These are phyloP conservation scores for Radiomyces spectabilis DNA, from an alignment of 192 early-diverging fungal genomes.

Conservation along the genomic window DNA sequence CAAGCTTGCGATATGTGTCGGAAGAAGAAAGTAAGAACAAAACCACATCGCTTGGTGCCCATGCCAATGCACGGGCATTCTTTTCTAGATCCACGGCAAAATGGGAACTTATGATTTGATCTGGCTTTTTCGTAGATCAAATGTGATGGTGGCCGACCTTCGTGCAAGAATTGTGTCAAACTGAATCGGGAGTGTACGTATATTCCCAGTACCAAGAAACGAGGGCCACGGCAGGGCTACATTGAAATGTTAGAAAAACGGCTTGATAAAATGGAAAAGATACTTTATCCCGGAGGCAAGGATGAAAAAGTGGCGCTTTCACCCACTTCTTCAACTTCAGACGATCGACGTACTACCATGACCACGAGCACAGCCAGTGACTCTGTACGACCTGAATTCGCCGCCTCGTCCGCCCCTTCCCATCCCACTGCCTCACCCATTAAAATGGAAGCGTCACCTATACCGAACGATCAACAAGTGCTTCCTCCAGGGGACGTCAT, in stretches of 20 bases:
- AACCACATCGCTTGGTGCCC: no score
- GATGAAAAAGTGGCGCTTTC: background rate
- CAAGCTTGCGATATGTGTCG: constrained; percentile 68
- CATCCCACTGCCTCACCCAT: background rate
- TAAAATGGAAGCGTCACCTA: background rate
- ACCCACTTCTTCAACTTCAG: background rate
- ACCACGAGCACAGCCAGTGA: no score
- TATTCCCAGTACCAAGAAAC: constrained; percentile 79
- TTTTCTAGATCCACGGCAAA: no score
- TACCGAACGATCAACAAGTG: no score
- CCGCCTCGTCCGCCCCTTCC: background rate
- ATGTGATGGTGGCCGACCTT: constrained; percentile 76
- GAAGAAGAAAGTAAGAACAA: constrained; percentile 53
- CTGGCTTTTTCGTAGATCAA: constrained; percentile 43
- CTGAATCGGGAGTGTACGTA: constrained; percentile 66
- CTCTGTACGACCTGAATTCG: background rate
- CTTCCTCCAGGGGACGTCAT: constrained; percentile 35
- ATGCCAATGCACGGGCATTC: no score
- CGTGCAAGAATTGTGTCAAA: constrained; percentile 74
- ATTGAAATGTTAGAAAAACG: constrained; percentile 71
- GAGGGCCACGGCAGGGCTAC: constrained; percentile 78
- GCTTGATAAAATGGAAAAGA: constrained; percentile 69
- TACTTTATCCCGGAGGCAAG: constrained; percentile 33
- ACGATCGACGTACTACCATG: no score
- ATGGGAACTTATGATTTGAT: background rate